Conservation (phyloP, 169 alveolate genomes). For the Plasmodium vinckei region DNA sequence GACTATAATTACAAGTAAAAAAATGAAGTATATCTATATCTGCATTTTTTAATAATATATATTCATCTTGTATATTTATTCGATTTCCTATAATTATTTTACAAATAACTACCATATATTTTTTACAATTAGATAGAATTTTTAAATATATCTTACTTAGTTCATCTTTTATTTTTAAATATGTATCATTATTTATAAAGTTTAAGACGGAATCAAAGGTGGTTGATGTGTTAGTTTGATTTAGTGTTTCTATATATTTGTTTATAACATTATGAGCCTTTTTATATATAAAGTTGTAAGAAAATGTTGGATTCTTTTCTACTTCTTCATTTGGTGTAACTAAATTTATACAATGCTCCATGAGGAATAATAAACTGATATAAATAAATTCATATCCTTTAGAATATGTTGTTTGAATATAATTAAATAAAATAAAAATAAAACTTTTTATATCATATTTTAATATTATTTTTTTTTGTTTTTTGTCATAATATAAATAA, state of each 20-base stretch:
- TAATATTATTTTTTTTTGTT: constrained; percentile 1
- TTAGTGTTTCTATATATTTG: neutral
- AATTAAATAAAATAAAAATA: constrained; percentile 8
- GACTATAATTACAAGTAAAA: constrained; percentile 34
- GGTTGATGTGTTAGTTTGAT: too few relatives aligned
- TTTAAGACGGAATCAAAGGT: too few relatives aligned
- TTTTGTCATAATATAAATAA: constrained; percentile 1
- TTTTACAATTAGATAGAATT: constrained; percentile 21
- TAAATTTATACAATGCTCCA: constrained; percentile 25
- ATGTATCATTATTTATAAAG: constrained; percentile 10
- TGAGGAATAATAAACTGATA: constrained; percentile 20
- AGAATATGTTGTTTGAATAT: constrained; percentile 13
- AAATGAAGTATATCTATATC: constrained; percentile 20
- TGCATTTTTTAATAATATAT: constrained; percentile 12
- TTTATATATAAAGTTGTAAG: constrained; percentile 20
- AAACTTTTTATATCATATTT: constrained; percentile 12
- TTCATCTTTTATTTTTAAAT: neutral
- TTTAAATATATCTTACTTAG: constrained; percentile 41
- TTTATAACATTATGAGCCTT: constrained; percentile 5
- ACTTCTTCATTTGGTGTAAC: neutral
- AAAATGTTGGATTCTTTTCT: neutral
- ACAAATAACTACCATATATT: constrained; percentile 28
- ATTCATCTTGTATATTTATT: constrained; percentile 33
- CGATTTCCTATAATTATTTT: constrained; percentile 63
- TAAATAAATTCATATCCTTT: constrained; percentile 59